Evolutionary conservation across 2,329 filamentous ascomycete species (phyloP).

Genomic region (Cladophialophora carrionii): DNA sequence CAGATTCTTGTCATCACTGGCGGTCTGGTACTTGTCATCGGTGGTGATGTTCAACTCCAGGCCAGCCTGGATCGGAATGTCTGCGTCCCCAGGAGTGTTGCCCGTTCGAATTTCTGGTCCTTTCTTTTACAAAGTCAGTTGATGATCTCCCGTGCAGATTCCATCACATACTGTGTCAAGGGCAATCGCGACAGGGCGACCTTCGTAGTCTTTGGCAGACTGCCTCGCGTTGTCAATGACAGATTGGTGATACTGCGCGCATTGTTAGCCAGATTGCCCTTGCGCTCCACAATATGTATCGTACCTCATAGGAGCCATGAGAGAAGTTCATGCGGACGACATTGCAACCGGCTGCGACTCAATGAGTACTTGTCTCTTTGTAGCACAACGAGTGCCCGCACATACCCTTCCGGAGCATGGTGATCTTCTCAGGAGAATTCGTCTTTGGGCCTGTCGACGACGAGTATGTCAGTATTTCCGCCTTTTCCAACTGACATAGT

Average conservation of each 20-base stretch:
- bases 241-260: constrained; percentile 81
- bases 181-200: constrained; percentile 92
- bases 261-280: constrained; percentile 30
- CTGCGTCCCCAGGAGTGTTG: constrained; percentile 70
- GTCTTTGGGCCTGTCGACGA: constrained; percentile 77
- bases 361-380: constrained; percentile 28
- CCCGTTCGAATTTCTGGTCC: constrained; percentile 86
- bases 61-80: constrained; percentile 80
- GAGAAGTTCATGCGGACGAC: constrained; percentile 99
- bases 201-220: constrained; percentile 75
- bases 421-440: constrained; percentile 96
- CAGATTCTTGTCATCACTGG: constrained; percentile 91
- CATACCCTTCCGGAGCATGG: constrained; percentile 75
- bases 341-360: constrained; percentile 74
- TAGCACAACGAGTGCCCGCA: background rate
- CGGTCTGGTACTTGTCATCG: constrained; percentile 84
- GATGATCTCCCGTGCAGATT: background rate
- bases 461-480: background rate
- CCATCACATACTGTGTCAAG: constrained; percentile 69
- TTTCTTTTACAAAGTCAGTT: constrained; percentile 56
- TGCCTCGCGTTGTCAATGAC: constrained; percentile 94
- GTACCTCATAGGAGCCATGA: constrained; percentile 79
- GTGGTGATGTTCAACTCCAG: constrained; percentile 94
- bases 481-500: background rate
- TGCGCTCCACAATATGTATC: constrained; percentile 18